These are phyloP conservation scores for Ceratobasidium sp. DNA, from an alignment of 1,284 basidiomycete genomes.

Conservation along the genomic window DNA sequence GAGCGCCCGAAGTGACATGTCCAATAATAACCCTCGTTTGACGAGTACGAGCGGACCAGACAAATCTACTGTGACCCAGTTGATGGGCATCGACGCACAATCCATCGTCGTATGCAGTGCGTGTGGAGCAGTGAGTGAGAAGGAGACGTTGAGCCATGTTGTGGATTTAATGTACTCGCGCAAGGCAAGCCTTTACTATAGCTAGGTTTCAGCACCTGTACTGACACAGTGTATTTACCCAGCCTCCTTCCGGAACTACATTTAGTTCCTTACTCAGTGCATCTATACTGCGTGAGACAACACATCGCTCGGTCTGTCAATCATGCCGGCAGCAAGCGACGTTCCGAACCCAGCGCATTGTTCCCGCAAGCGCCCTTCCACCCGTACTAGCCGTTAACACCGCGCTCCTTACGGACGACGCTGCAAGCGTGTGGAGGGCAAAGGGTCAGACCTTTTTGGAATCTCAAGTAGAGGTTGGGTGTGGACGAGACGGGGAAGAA, in stretches of 20 bases:
- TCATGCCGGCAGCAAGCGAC: constrained; percentile 79
- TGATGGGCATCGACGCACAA: constrained; percentile 77
- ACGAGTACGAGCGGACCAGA: constrained; percentile 47
- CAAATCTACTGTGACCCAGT: constrained; percentile 73
- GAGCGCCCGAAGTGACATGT: constrained; percentile 69
- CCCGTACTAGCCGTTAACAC: constrained; percentile 90
- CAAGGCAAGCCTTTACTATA: constrained; percentile 59
- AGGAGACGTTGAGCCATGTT: constrained; percentile 78
- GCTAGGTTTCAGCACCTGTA: background rate
- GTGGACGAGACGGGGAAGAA: constrained; percentile 64
- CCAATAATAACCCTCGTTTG: constrained; percentile 48
- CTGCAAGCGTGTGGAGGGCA: constrained; percentile 28
- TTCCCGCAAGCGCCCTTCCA: constrained; percentile 71
- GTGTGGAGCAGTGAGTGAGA: constrained; percentile 74
- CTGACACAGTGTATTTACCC: background rate
- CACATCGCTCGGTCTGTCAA: constrained; percentile 85
- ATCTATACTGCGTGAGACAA: constrained; percentile 81
- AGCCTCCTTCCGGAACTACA: constrained; percentile 25
- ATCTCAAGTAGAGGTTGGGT: constrained; percentile 53
- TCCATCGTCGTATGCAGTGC: constrained; percentile 76
- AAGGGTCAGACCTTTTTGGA: constrained; percentile 61
- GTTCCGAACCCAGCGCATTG: constrained; percentile 74
- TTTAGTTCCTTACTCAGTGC: constrained; percentile 76
- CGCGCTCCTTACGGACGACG: constrained; percentile 76
- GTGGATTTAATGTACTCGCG: constrained; percentile 90